Conservation (phyloP, 2,329 filamentous ascomycete species). For the Aspergillus bombycis region DNA sequence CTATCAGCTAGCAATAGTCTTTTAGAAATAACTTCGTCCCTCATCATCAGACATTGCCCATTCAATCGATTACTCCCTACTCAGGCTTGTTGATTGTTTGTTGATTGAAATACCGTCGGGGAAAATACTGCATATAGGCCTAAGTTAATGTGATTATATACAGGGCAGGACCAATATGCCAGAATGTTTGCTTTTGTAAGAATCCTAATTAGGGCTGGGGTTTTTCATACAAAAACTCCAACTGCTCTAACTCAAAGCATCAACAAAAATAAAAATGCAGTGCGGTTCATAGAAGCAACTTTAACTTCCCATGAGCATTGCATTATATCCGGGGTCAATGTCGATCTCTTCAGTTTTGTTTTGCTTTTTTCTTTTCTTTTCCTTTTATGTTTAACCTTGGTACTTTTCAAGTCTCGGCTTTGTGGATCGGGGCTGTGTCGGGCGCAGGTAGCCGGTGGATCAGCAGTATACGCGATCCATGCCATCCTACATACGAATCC, state of each 20-base stretch:
- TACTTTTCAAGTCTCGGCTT: background rate
- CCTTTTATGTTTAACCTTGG: background rate
- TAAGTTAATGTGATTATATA: background rate
- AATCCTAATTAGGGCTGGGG: background rate
- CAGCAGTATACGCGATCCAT: background rate
- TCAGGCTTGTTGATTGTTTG: background rate
- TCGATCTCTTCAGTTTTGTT: background rate
- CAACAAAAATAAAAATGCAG: background rate
- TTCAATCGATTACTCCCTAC: background rate
- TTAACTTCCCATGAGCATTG: background rate
- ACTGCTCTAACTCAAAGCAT: background rate
- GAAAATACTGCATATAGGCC: background rate
- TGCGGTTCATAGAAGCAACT: background rate
- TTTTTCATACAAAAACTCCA: background rate
- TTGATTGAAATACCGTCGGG: background rate
- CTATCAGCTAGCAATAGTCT: too few relatives aligned
- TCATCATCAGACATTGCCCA: background rate
- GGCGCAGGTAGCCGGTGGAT: background rate
- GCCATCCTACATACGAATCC: background rate
- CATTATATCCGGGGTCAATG: background rate
- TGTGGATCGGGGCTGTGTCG: constrained; percentile 1
- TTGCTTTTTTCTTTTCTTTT: background rate
- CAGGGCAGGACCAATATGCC: background rate
- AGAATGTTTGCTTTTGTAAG: background rate
- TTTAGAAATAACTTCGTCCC: background rate